Conservation (phyloP, 176 grass and related monocot species). For the Oryza glaberrima region DNA sequence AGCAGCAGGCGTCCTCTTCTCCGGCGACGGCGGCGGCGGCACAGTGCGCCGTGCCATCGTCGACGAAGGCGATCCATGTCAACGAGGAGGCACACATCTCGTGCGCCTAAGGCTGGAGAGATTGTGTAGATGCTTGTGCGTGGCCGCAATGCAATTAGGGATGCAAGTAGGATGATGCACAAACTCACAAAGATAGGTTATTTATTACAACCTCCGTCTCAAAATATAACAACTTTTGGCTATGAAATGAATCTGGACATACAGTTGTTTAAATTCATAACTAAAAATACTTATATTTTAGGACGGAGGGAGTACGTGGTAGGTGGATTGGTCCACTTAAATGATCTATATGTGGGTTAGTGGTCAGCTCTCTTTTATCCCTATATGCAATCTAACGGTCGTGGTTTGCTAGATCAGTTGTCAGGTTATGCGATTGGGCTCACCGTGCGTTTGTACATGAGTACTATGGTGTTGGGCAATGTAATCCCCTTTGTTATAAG, state of each 20-base stretch:
- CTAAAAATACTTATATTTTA: too few relatives aligned
- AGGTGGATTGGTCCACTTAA: background rate
- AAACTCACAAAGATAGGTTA: background rate
- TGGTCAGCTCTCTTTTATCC: background rate
- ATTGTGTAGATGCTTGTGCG: background rate
- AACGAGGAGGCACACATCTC: slow-evolving; percentile 71
- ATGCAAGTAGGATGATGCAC: background rate
- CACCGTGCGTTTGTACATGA: background rate
- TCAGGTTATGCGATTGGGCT: too few relatives aligned
- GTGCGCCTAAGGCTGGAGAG: slow-evolving; percentile 43
- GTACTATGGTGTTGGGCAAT: background rate
- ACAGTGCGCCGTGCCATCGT: slow-evolving; percentile 29
- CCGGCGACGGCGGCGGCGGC: background rate
- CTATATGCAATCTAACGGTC: background rate
- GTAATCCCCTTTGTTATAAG: background rate
- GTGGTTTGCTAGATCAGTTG: too few relatives aligned
- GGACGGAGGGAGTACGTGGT: too few relatives aligned
- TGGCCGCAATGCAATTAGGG: background rate
- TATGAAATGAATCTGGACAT: too few relatives aligned
- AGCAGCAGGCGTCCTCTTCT: background rate
- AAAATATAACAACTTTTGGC: too few relatives aligned
- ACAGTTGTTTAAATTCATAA: too few relatives aligned
- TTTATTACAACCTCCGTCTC: background rate
- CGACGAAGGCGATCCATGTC: slow-evolving; percentile 44
- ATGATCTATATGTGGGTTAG: background rate